A percentile compares a stretch with the other conserved stretches of the same genome.
phyloP scores from a whole-genome alignment of 495 filamentous ascomycete species.

The Podospora anserina region DNA sequence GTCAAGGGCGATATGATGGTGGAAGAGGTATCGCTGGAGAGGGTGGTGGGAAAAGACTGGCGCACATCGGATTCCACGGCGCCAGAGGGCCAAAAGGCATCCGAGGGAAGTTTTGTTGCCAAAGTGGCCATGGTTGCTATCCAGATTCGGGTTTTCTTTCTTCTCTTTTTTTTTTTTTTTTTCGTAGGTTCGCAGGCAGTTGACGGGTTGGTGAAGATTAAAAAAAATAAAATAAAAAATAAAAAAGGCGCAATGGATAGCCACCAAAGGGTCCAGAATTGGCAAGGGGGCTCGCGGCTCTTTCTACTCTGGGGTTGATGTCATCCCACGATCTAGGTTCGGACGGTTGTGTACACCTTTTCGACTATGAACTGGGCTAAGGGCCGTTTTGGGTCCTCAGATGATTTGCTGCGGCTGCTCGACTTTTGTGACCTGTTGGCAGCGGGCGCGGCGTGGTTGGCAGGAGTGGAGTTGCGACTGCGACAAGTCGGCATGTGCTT shows the following conservation, averaged over 20 bases:
- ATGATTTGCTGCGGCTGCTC: constrained; percentile 2
- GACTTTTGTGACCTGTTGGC: constrained; percentile 4
- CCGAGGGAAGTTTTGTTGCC: constrained; percentile 29
- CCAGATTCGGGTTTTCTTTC: not conserved
- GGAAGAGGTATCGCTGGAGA: constrained; percentile 30
- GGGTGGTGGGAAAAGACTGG: constrained; percentile 24
- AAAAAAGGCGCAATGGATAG: not conserved
- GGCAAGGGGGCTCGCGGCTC: not conserved
- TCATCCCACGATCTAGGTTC: constrained; percentile 19
- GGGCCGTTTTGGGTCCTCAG: constrained; percentile 16
- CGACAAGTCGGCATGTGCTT: constrained; percentile 1
- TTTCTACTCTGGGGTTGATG: constrained; percentile 17
- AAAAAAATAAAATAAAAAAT: too few species aligned
- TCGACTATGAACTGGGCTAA: constrained; percentile 12
- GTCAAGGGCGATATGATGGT: constrained; percentile 43
- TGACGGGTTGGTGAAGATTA: not conserved
- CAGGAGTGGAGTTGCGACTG: constrained; percentile 5
- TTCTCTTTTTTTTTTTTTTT: too few species aligned
- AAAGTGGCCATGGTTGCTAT: constrained; percentile 26
- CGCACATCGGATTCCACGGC: constrained; percentile 24
- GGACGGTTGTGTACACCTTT: constrained; percentile 11
- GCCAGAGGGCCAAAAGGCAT: constrained; percentile 34
- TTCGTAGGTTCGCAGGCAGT: not conserved
- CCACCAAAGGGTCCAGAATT: not conserved
- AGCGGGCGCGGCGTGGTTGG: constrained; percentile 10